Evolutionary conservation across 345 rosid genomes (phyloP).

Genomic region (Syzygium oleosum): DNA sequence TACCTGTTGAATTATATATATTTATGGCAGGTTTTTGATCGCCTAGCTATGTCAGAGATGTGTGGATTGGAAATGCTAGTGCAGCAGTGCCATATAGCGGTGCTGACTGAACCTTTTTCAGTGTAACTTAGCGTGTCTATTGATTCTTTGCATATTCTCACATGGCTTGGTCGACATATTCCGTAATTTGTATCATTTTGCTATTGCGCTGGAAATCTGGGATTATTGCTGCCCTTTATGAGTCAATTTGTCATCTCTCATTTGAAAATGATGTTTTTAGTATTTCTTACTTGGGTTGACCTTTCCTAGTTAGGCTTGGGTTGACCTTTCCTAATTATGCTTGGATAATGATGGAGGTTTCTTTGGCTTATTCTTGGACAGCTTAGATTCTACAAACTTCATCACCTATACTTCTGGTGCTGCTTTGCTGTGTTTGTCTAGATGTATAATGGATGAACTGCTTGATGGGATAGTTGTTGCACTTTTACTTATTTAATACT

Average conservation of each 20-base stretch:
- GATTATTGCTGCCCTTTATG: neutral
- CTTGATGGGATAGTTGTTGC: neutral
- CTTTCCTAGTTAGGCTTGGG: neutral
- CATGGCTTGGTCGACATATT: neutral
- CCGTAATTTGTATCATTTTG: neutral
- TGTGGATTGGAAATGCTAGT: neutral
- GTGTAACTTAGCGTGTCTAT: neutral
- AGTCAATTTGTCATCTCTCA: neutral
- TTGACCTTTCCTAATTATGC: neutral
- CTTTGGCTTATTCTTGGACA: neutral
- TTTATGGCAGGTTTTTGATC: neutral
- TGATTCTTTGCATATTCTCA: neutral
- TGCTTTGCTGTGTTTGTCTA: neutral
- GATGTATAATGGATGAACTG: neutral
- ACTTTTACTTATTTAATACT: neutral
- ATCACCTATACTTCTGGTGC: neutral
- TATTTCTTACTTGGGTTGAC: neutral
- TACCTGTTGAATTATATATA: neutral
- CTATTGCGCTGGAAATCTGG: neutral
- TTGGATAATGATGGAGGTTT: neutral
- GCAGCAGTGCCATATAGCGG: neutral
- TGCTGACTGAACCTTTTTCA: neutral
- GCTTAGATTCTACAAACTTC: neutral
- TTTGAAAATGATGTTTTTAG: neutral
- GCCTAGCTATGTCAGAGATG: neutral